A percentile compares a stretch with the other conserved stretches of the same genome.
These are phyloP conservation scores for Lepraria neglecta DNA, from an alignment of 495 filamentous ascomycete species.

Conservation along the genomic window DNA sequence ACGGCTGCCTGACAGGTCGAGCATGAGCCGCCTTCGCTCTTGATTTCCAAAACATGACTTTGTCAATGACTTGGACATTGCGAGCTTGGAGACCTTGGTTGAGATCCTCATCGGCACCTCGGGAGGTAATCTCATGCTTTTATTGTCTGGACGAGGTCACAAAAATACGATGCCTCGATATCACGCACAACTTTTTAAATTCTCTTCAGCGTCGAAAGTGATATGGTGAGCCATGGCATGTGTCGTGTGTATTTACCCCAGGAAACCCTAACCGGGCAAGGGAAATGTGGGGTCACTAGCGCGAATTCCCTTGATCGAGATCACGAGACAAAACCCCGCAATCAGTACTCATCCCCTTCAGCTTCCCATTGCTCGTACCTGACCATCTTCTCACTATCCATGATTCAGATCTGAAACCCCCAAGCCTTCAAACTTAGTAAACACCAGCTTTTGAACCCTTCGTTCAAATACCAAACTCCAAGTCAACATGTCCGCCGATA, in stretches of 20 bases:
- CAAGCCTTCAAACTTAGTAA: slow-evolving; percentile 13
- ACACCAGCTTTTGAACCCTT: slow-evolving; percentile 12
- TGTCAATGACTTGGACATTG: no score
- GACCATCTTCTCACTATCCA: slow-evolving; percentile 19
- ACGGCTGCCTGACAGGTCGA: not conserved
- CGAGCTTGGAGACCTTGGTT: no score
- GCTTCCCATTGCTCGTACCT: slow-evolving; percentile 22
- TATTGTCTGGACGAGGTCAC: no score
- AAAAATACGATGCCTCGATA: no score
- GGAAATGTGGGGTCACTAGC: slow-evolving; percentile 21
- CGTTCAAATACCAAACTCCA: slow-evolving; percentile 7
- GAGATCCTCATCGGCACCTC: no score
- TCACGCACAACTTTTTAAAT: no score
- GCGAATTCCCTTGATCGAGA: slow-evolving; percentile 12
- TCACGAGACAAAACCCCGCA: slow-evolving; percentile 24
- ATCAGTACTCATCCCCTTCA: slow-evolving; percentile 8
- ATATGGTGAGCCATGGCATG: no score
- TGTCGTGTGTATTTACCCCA: not conserved
- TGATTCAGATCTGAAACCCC: slow-evolving; percentile 4
- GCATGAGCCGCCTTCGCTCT: no score
- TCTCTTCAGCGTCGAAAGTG: no score
- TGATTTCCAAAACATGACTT: no score
- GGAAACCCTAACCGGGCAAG: slow-evolving; percentile 7
- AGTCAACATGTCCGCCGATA: slow-evolving; percentile 56
- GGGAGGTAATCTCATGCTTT: no score